Evolutionary conservation across 2,329 filamentous ascomycete species (phyloP), one percentile per base, ranked within the genome.

Genomic region (Botrytis sinoallii): DNA sequence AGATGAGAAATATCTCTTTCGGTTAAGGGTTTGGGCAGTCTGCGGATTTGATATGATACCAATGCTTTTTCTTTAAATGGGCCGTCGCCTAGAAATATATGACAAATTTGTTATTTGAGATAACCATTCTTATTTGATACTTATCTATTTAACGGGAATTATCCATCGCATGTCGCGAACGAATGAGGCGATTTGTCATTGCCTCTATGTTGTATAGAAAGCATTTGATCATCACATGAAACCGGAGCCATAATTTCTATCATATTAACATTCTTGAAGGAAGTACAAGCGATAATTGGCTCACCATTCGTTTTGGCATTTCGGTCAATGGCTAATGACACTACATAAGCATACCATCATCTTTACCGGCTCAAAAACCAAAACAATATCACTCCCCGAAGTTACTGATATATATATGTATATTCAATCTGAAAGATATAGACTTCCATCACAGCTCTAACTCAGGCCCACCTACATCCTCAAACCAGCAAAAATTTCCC

Each of bases 401-500:
- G 7, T 16, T 7, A 18, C 16, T 32, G n/a, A 9, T 18, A 29
- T 55, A 32, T 57, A 29, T 55, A 29, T 57, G 7, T 7, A 35
- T 22, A 9, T 60, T 38, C 2, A 25, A 20, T 6, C 4, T 7
- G 20, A 60, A 60, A 22, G 32, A 60, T 25, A 10, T 38, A 20
- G 8, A 6, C 4, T 38, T 38, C 20, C 20, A 38, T 32, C 4
- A 32, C 18, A 60, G 1, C 20, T 35, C 32, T 5, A 4, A 35
- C 29, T 20, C 14, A 1, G 40, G 18, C n/a, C 63, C 63, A 65
- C 42, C 42, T 8, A 44, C 32, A n/a, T 38, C 32, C 40, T 42
- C 40, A 46, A 66, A 66, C 12, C 25, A 66, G 64, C 29, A 66
- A 66, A 66, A 66, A 6, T 16, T n/a, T 48, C 64, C 64, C 22